phyloP scores from a whole-genome alignment of 176 grass and related monocot genomes.

The Eragrostis nindensis region DNA sequence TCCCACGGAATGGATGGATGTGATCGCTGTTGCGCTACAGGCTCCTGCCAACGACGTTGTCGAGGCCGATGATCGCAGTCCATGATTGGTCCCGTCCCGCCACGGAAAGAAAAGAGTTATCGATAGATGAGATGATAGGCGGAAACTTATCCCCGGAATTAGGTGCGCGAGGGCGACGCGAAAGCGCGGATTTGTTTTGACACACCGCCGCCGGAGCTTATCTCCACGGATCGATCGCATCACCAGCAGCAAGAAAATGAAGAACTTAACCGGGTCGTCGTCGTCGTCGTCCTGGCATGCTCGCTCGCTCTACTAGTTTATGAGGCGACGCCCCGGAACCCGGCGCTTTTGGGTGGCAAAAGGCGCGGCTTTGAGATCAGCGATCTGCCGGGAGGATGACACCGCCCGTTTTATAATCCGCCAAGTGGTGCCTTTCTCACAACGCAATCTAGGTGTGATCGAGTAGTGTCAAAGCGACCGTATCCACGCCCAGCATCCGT shows the following conservation, averaged over 20 bases:
- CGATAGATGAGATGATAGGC: neutral
- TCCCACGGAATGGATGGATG: too few relatives aligned
- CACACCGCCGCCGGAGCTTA: neutral
- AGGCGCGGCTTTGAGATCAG: slow-evolving; percentile 15
- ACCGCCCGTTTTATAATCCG: slow-evolving; percentile 40
- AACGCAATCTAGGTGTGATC: slow-evolving; percentile 28
- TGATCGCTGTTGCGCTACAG: slow-evolving; percentile 44
- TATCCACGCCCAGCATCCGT: slow-evolving; percentile 1
- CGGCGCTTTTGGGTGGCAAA: too few relatives aligned
- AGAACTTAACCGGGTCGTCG: too few relatives aligned
- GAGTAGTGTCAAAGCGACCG: slow-evolving; percentile 18
- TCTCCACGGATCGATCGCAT: neutral
- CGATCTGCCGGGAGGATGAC: slow-evolving; percentile 41
- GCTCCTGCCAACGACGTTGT: slow-evolving; percentile 38
- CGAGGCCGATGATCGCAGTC: slow-evolving; percentile 17
- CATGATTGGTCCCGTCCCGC: neutral
- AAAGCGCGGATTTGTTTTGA: neutral
- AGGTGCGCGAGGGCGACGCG: slow-evolving; percentile 43
- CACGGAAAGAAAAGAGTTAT: neutral
- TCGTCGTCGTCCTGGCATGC: too few relatives aligned
- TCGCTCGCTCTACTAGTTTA: too few relatives aligned
- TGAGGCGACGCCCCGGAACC: too few relatives aligned
- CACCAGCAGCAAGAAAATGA: neutral
- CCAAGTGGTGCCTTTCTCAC: slow-evolving; percentile 24
- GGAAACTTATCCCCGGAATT: slow-evolving; percentile 42